Base-by-base conservation (phyloP, 257 asterid species). In the Anisodus acutangulus region DNA sequence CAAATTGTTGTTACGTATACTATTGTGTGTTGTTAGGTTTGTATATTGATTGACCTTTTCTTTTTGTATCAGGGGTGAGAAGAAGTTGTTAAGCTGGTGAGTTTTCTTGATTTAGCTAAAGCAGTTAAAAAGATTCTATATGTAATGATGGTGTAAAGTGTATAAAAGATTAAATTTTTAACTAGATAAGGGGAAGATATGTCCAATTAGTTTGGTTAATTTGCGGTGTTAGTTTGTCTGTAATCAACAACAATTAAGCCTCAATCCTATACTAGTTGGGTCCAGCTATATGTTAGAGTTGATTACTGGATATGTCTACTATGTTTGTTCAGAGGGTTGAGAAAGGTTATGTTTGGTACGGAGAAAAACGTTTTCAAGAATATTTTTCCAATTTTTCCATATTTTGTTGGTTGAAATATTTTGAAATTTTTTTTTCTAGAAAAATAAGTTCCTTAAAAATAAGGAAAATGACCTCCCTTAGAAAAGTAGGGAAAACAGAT, bases 31-130 rank as follows among this genome's bases (percentile, higher is more conserved):
- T 51, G 4, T 47, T 45, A 9, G 79, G 39, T 47, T 10, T 71
- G 39, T 31, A 31, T 45, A 71, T 71, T 70, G 39, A 69, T 71
- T 70, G 39, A 69, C 55, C 35, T 31, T 26, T 57, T 70, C 68
- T 6, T 39, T 80, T 67, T 26, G 22, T 26, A 41, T 45, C 93
- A 94, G 98, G 97, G 17, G 89, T 90, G 94, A 35, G 98, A 94
- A 85, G 98, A 94, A 91, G 97, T 94, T 83, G 97, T 89, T 82
- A 94, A 94, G 90, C 91, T 93, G 92, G 98, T 94, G 85, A 89
- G 97, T 86, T 26, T 55, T 8, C 19, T 16, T 19, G 4, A 13
- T 81, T 45, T 63, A 54, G 51, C 10, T 57, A 37, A 62, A 0
- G 26, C 31, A 7, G 22, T 5, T 79, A 22, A 3, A 16, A 5